Percentiles rank a stretch among this genome's conserved stretches.
Evolutionary conservation across 805 yeast species (phyloP).

Genomic region (Kodamaea kaohsiungensis): DNA sequence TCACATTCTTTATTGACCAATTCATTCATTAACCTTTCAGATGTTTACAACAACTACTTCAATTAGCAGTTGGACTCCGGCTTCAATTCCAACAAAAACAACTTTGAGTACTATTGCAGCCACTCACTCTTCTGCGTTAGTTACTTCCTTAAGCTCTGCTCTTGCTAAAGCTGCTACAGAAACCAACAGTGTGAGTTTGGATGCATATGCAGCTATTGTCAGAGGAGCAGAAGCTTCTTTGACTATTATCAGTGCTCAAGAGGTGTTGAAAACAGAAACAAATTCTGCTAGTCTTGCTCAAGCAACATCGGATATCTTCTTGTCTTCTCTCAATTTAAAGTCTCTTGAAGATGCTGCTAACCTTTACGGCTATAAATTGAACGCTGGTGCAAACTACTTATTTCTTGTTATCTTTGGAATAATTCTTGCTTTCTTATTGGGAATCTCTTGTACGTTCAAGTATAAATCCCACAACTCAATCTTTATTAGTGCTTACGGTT

Average conservation of each 20-base stretch:
- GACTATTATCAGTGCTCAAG: constrained; percentile 33
- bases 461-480: constrained; percentile 20
- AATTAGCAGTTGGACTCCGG: constrained; percentile 24
- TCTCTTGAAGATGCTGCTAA: constrained; percentile 31
- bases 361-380: constrained; percentile 11
- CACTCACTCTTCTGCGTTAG: constrained; percentile 23
- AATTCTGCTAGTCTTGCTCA: constrained; percentile 20
- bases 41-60: not conserved
- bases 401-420: constrained; percentile 14
- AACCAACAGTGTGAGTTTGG: constrained; percentile 10
- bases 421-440: constrained; percentile 13
- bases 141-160: constrained; percentile 4
- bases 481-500: constrained; percentile 9
- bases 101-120: constrained; percentile 28
- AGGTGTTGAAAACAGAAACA: constrained; percentile 40
- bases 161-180: constrained; percentile 19
- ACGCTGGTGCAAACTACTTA: constrained; percentile 16
- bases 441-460: constrained; percentile 16
- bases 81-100: constrained; percentile 27
- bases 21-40: not conserved
- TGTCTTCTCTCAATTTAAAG: constrained; percentile 33
- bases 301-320: constrained; percentile 35
- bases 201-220: constrained; percentile 16
- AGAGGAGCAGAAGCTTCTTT: constrained; percentile 41
- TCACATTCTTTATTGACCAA: not conserved